Evolutionary conservation across 1,139 yeast genomes (phyloP).

Genomic region (Taphrina wiesneri): DNA sequence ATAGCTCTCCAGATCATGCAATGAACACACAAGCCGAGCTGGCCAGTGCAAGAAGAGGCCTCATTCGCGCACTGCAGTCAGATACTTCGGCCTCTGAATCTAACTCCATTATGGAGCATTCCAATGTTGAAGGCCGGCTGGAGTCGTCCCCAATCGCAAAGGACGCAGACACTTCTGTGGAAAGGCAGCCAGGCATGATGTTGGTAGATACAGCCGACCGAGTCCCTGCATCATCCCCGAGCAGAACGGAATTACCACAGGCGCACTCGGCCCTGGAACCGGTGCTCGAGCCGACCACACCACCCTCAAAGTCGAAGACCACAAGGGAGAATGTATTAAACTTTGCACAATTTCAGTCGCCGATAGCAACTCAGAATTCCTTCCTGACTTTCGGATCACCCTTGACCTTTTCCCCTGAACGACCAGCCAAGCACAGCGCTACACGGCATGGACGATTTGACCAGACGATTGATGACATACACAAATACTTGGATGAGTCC

Average conservation of each 20-base stretch:
- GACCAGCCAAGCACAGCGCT: not conserved
- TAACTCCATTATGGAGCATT: not conserved
- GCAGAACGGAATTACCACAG: not conserved
- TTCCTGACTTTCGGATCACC: not conserved
- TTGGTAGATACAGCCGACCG: not conserved
- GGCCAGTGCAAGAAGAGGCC: slow-evolving; percentile 18
- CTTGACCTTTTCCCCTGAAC: slow-evolving; percentile 2
- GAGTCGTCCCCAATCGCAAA: not conserved
- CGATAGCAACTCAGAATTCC: not conserved
- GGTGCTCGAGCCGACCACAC: not conserved
- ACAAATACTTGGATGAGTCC: slow-evolving; percentile 12
- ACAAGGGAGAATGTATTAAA: not conserved
- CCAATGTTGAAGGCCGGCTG: not conserved
- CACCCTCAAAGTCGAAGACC: not conserved
- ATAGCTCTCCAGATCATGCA: not conserved
- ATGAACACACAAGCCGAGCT: slow-evolving; percentile 16
- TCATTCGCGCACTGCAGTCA: not conserved
- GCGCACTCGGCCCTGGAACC: not conserved
- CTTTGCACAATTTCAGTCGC: slow-evolving; percentile 7
- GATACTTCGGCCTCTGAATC: not conserved
- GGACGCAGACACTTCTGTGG: not conserved
- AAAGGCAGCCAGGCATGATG: not conserved
- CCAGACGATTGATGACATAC: slow-evolving; percentile 13
- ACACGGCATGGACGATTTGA: not conserved
- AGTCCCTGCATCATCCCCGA: not conserved